phyloP scores from a whole-genome alignment of 2,329 filamentous ascomycete genomes.

The Xylaria sp. region DNA sequence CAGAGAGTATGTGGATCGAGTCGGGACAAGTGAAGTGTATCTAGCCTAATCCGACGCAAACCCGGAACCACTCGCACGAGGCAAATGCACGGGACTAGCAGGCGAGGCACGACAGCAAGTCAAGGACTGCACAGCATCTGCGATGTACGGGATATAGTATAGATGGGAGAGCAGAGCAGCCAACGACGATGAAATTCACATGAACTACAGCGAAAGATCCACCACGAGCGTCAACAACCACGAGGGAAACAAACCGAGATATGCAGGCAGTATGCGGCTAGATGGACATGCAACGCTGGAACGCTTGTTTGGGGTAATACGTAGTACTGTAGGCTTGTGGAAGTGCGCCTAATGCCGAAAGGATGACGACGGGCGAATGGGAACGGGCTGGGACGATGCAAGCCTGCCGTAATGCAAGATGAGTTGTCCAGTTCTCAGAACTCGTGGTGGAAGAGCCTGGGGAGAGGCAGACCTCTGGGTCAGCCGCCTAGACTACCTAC shows the following conservation, averaged over 20 bases:
- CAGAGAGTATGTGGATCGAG: constrained; percentile 24
- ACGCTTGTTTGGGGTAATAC: constrained; percentile 21
- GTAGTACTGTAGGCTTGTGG: constrained; percentile 5
- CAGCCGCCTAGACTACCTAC: constrained; percentile 5
- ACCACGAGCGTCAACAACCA: constrained; percentile 12
- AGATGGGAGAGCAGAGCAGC: not conserved
- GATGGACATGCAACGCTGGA: constrained; percentile 27
- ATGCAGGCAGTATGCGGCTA: constrained; percentile 17
- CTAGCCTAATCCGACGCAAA: constrained; percentile 25
- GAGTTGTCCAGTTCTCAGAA: constrained; percentile 33
- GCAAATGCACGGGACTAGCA: constrained; percentile 5
- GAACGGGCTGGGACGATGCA: constrained; percentile 25
- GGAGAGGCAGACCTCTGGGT: constrained; percentile 1
- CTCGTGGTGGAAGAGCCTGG: constrained; percentile 11
- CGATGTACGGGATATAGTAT: not conserved
- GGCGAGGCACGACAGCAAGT: not conserved
- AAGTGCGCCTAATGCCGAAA: not conserved
- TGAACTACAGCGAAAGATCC: constrained; percentile 10
- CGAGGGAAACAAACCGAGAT: constrained; percentile 12
- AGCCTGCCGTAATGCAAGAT: constrained; percentile 36
- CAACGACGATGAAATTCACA: constrained; percentile 1
- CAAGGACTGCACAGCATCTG: not conserved
- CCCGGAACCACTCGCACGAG: constrained; percentile 27
- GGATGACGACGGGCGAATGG: constrained; percentile 29
- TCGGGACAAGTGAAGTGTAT: constrained; percentile 16